phyloP scores from a whole-genome alignment of 495 filamentous ascomycete species.

The Amorphotheca resinae region DNA sequence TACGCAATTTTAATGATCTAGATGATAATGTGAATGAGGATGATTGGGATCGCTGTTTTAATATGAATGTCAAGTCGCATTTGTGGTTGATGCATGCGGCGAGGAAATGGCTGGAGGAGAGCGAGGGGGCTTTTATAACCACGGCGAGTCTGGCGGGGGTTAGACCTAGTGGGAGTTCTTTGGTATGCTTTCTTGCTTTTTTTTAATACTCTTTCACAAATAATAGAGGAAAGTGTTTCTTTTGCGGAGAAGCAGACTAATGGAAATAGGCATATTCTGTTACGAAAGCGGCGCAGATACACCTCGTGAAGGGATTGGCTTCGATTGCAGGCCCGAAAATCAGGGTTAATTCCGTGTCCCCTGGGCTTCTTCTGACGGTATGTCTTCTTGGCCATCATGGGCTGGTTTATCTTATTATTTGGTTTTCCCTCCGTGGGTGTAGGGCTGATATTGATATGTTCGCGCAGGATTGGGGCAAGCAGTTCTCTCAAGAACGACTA shows the following conservation, averaged over 20 bases:
- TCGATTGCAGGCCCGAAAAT: constrained; percentile 38
- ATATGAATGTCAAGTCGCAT: constrained; percentile 47
- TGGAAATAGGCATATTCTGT: constrained; percentile 32
- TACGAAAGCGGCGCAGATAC: constrained; percentile 45
- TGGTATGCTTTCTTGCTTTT: constrained; percentile 20
- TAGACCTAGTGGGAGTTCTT: constrained; percentile 34
- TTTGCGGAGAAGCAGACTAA: background rate
- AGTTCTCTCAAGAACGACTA: constrained; percentile 33
- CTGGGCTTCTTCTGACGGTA: constrained; percentile 38
- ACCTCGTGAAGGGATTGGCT: constrained; percentile 39
- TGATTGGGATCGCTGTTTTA: constrained; percentile 44
- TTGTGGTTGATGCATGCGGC: constrained; percentile 41
- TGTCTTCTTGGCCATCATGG: constrained; percentile 6
- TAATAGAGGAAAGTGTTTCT: background rate
- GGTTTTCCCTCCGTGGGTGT: background rate
- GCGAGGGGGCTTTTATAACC: constrained; percentile 39
- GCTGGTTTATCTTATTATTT: background rate
- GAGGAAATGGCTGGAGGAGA: constrained; percentile 32
- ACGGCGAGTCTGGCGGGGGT: constrained; percentile 43
- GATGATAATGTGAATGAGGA: constrained; percentile 42
- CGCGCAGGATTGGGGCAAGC: constrained; percentile 37
- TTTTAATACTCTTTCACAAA: background rate
- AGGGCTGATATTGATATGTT: constrained; percentile 3
- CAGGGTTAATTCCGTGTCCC: constrained; percentile 40
- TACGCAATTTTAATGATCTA: constrained; percentile 36